Evolutionary conservation across 176 grass and related monocot species (phyloP).

Genomic region (Pontederia paniculata): DNA sequence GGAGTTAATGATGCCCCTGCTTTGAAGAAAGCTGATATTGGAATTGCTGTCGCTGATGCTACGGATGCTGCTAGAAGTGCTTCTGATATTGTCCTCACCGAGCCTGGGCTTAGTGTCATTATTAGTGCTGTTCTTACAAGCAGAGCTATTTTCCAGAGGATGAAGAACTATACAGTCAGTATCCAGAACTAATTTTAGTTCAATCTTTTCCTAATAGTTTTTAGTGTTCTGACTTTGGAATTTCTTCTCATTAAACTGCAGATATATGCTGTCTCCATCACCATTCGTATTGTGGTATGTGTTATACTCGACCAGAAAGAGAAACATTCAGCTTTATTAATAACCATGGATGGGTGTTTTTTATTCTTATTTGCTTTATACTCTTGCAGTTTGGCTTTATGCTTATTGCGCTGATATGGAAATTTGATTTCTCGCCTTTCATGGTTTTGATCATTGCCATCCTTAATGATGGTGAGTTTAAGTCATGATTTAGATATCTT

Average conservation of each 20-base stretch:
- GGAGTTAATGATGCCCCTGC: constrained; percentile 22
- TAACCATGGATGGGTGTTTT: background rate
- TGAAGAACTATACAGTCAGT: constrained; percentile 21
- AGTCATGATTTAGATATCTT: background rate
- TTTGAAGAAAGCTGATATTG: constrained; percentile 24
- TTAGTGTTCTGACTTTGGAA: background rate
- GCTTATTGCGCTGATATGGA: constrained; percentile 21
- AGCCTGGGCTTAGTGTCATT: constrained; percentile 20
- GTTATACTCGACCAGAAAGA: background rate
- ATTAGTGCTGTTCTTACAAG: constrained; percentile 22
- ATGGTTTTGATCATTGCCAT: constrained; percentile 26
- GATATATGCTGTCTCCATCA: constrained; percentile 21
- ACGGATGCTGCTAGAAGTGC: constrained; percentile 21
- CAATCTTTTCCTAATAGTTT: background rate
- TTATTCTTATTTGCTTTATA: background rate
- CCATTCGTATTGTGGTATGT: constrained; percentile 22
- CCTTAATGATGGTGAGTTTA: constrained; percentile 19
- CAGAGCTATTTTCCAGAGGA: constrained; percentile 26
- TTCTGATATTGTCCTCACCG: constrained; percentile 18
- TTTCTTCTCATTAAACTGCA: constrained; percentile 2
- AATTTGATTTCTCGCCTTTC: constrained; percentile 18
- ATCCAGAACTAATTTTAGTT: background rate
- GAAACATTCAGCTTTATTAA: background rate
- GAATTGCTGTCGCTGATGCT: constrained; percentile 18
- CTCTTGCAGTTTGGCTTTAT: constrained; percentile 15